Evolutionary conservation across 2,329 filamentous ascomycete genomes (phyloP), one percentile per base, ranked within the genome.

Genomic region (Didymosphaeria variabile): DNA sequence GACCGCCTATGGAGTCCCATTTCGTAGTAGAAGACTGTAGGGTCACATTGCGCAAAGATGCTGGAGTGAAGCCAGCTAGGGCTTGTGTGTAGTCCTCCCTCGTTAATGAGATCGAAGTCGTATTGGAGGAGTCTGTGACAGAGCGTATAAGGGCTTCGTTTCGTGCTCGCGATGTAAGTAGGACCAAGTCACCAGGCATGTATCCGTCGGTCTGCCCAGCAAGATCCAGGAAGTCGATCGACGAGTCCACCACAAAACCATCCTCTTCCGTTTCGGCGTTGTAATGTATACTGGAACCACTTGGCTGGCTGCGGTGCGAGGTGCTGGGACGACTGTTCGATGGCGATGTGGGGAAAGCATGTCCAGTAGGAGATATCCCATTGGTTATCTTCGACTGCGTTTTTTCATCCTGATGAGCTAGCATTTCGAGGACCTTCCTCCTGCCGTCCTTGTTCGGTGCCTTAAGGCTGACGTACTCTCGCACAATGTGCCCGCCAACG

Each of bases 171-270:
- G 92, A 90, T 19, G 97, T 91, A 12, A 99, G 87, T 2, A 97
- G 85, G 17, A 91, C 89, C 40, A 99, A 84, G 77, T 99, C 95
- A 3, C 94, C 95, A 0, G 95, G 94, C 94, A 98, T 97, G 75
- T 98, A 99, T 0, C 95, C 95, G 74, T 99, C 95, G 0, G 94
- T 98, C 68, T 94, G 90, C 1, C 95, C 94, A 19, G 96, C 93
- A 58, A 99, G 86, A 65, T 98, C 94, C 9, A 98, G 87, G 60
- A 98, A 92, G 76, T 99, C 95, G 10, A 99, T 87, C 52, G 91
- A 87, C 0, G 87, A 81, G 60, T 93, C 91, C 6, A 97, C 81
- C 1, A 90, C 79, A 70, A 97, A 95, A 0, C 90, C 91, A 19
- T 77, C 76, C 19, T 73, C 72, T 50, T 72, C 69, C 12, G 52